Evolutionary conservation across 2,329 filamentous ascomycete species (phyloP).

Genomic region (Ophiosphaerella narmari): DNA sequence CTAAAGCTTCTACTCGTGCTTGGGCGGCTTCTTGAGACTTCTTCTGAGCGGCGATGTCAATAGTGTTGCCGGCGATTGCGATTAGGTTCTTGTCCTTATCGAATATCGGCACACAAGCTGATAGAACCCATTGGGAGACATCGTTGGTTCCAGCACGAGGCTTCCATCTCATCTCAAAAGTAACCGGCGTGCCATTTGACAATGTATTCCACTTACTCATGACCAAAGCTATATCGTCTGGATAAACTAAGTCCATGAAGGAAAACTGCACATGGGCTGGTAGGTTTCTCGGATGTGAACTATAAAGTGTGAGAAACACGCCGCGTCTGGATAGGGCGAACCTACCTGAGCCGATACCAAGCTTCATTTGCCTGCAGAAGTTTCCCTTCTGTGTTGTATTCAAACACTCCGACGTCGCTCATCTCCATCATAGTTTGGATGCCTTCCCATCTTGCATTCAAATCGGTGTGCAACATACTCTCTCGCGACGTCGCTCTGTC

Average conservation of each 20-base stretch:
- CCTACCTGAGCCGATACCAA: slow-evolving; percentile 32
- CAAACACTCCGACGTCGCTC: slow-evolving; percentile 42
- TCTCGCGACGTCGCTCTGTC: slow-evolving; percentile 3
- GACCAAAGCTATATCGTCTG: slow-evolving; percentile 29
- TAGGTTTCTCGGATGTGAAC: slow-evolving; percentile 26
- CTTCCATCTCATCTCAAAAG: slow-evolving; percentile 45
- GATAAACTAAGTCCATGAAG: slow-evolving; percentile 39
- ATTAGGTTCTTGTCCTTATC: slow-evolving; percentile 31
- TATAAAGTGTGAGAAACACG: slow-evolving; percentile 5
- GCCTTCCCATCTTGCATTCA: slow-evolving; percentile 30
- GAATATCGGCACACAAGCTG: slow-evolving; percentile 36
- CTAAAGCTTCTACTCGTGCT: slow-evolving; percentile 30
- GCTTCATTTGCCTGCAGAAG: slow-evolving; percentile 37
- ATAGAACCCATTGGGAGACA: slow-evolving; percentile 33
- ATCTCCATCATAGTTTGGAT: slow-evolving; percentile 42
- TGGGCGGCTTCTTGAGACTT: slow-evolving; percentile 27
- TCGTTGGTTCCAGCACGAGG: slow-evolving; percentile 15
- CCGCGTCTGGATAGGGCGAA: background rate
- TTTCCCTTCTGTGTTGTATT: slow-evolving; percentile 30
- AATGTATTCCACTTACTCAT: slow-evolving; percentile 39
- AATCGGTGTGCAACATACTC: slow-evolving; percentile 14
- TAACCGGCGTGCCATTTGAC: slow-evolving; percentile 28
- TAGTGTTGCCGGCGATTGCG: slow-evolving; percentile 37
- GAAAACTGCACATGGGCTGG: slow-evolving; percentile 27
- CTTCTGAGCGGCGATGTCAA: slow-evolving; percentile 41